These are phyloP conservation scores for Fusarium sp. DNA, from an alignment of 2,329 filamentous ascomycete species.

Conservation along the genomic window DNA sequence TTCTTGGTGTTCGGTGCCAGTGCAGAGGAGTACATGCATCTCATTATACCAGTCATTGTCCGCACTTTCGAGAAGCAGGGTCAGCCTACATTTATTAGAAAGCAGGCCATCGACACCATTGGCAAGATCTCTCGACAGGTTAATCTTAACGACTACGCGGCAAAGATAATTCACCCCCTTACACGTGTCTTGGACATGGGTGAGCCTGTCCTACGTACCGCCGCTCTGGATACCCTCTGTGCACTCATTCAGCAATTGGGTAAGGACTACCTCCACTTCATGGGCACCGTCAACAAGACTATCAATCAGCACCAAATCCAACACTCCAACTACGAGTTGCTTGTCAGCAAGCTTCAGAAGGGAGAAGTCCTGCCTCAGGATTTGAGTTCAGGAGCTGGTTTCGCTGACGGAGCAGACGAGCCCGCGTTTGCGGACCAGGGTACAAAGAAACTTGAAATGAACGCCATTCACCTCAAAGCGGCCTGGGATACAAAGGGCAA, in stretches of 20 bases:
- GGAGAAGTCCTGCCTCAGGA: slow-evolving; percentile 96
- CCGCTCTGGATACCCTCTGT: slow-evolving; percentile 93
- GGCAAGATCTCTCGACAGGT: slow-evolving; percentile 95
- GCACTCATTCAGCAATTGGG: slow-evolving; percentile 96
- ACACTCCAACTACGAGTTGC: slow-evolving; percentile 90
- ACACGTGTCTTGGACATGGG: slow-evolving; percentile 81
- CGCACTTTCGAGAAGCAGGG: slow-evolving; percentile 91
- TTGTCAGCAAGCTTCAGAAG: slow-evolving; percentile 93
- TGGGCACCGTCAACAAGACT: slow-evolving; percentile 91
- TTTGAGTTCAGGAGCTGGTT: slow-evolving; percentile 86
- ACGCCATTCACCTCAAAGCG: slow-evolving; percentile 95
- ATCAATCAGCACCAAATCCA: slow-evolving; percentile 83
- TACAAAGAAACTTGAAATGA: slow-evolving; percentile 95
- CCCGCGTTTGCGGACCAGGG: slow-evolving; percentile 84
- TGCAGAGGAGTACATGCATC: slow-evolving; percentile 98
- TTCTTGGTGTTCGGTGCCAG: slow-evolving; percentile 97
- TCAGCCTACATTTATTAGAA: slow-evolving; percentile 82
- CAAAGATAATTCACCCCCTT: slow-evolving; percentile 94
- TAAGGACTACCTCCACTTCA: slow-evolving; percentile 94
- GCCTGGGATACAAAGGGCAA: slow-evolving; percentile 98
- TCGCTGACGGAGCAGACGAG: slow-evolving; percentile 83
- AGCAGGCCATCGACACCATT: slow-evolving; percentile 92
- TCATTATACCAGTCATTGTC: slow-evolving; percentile 96
- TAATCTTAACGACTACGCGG: slow-evolving; percentile 96
- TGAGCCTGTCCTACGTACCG: slow-evolving; percentile 79